Evolutionary conservation across 805 yeast genomes (phyloP).

Genomic region (Ogataea paraovalis): DNA sequence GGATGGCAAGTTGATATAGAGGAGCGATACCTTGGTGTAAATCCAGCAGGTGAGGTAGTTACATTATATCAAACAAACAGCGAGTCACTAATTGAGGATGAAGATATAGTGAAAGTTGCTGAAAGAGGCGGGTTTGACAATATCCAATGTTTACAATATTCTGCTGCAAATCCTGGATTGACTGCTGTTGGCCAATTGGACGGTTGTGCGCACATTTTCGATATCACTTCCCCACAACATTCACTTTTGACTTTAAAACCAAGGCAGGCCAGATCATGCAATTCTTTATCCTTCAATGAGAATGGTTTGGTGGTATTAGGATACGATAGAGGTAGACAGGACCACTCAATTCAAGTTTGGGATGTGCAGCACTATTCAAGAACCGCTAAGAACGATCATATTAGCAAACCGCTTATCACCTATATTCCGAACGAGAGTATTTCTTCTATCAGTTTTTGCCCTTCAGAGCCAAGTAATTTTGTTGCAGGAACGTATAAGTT

Average conservation of each 20-base stretch:
- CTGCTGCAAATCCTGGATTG: constrained; percentile 50
- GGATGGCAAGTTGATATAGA: constrained; percentile 56
- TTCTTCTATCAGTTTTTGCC: constrained; percentile 62
- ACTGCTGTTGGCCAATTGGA: constrained; percentile 72
- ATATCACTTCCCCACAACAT: constrained; percentile 40
- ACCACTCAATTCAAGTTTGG: constrained; percentile 76
- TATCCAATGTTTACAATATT: constrained; percentile 64
- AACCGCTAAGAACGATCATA: constrained; percentile 43
- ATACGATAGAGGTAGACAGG: constrained; percentile 72
- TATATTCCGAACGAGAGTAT: constrained; percentile 74
- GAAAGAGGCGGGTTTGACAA: constrained; percentile 62
- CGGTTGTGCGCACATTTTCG: constrained; percentile 62
- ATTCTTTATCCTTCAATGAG: constrained; percentile 64
- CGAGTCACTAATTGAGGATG: constrained; percentile 36
- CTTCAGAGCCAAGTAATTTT: constrained; percentile 49
- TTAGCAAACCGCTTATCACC: constrained; percentile 50
- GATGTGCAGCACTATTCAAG: constrained; percentile 60
- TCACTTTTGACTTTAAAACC: constrained; percentile 46
- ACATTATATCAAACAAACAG: constrained; percentile 56
- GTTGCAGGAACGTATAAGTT: constrained; percentile 75
- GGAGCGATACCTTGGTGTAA: constrained; percentile 62
- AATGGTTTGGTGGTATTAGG: constrained; percentile 71
- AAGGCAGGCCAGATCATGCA: constrained; percentile 70
- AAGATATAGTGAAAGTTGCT: constrained; percentile 47
- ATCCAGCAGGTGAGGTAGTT: constrained; percentile 79